Percentiles rank a stretch among this genome's conserved stretches.
These are phyloP conservation scores for Saccharomycopsis fibuligera DNA, from an alignment of 805 yeast genomes.

Conservation along the genomic window DNA sequence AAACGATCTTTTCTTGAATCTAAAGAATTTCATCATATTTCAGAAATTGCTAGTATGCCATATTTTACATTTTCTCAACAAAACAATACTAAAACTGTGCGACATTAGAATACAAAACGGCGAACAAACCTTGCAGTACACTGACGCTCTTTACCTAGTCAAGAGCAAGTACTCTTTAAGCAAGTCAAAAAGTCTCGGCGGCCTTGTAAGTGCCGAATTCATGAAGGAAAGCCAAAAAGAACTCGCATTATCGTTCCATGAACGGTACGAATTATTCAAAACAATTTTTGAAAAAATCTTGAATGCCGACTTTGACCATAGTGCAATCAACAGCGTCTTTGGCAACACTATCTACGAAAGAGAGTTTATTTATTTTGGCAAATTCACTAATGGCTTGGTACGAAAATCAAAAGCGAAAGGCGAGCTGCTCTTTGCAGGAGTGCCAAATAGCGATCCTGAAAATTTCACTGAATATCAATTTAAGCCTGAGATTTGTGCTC, in stretches of 20 bases:
- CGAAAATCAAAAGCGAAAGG: too few relatives aligned
- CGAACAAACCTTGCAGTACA: conserved; percentile 3
- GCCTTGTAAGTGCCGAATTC: not conserved
- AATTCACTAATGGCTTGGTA: not conserved
- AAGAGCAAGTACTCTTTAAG: conserved; percentile 1
- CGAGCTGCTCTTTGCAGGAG: not conserved
- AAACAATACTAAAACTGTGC: conserved; percentile 7
- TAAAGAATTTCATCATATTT: conserved; percentile 11
- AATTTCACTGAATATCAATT: not conserved
- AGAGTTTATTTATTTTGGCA: conserved; percentile 18
- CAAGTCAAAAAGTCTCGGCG: not conserved
- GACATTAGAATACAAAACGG: not conserved
- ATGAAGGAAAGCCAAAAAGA: conserved; percentile 4
- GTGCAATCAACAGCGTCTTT: conserved; percentile 3
- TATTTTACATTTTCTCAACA: conserved; percentile 14
- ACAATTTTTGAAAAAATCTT: conserved; percentile 11
- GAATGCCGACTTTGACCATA: conserved; percentile 3
- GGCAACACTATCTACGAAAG: conserved; percentile 20
- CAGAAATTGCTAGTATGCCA: conserved; percentile 11
- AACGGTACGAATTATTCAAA: conserved; percentile 13
- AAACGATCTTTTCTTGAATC: conserved; percentile 11
- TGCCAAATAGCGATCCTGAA: not conserved
- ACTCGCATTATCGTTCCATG: conserved; percentile 14
- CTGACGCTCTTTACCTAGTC: conserved; percentile 12
- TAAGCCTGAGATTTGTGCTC: not conserved